Base-by-base conservation (phyloP, 2,329 filamentous ascomycete genomes). In the Grosmannia penicillata region DNA sequence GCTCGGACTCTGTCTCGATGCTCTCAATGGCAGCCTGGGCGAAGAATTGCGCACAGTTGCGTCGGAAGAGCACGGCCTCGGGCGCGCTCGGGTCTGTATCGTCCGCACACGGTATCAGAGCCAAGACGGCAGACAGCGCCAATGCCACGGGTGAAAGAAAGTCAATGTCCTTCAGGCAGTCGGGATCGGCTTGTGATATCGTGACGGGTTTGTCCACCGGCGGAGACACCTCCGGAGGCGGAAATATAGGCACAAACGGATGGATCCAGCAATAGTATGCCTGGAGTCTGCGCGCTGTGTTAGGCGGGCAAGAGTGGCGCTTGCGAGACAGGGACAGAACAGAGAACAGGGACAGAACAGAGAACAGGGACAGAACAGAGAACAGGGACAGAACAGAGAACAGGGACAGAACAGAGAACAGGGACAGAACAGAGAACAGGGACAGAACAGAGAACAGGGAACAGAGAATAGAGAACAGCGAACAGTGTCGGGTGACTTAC, bases 241-340 rank as follows among this genome's bases (percentile, higher is more conserved):
- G 66, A 3, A 70, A 48, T 26, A 69, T 64, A 4, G 66, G 65
- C 15, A 69, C 61, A 41, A 59, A 69, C 1, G 63, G 59, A 42
- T 70, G 66, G 39, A 69, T 63, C 56, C 61, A 70, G 39, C 63
- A 57, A 43, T 70, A 70, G 47, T 70, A 70, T 4, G 63, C 66
- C 41, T 66, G 60, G 17, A 68, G 51, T 33, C 50, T 54, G 15
- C 8, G 17, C 23, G 38, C 37, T 13, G 11, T n/a, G 7, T 8
- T n/a, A 13, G 26, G 6, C 26, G n/a, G 8, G 9, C 17, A 21
- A 6, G 9, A 36, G 9, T 6, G 15, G 3, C 21, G 22, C 13
- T 2, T 6, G 17, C 4, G n/a, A 6, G 8, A n/a, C n/a, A 38
- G 26, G 8, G 18, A 33, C 15, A 36, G 18, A 14, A 36, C 14